Base-by-base conservation (phyloP, 306 rosid species). In the Canavalia ensiformis region DNA sequence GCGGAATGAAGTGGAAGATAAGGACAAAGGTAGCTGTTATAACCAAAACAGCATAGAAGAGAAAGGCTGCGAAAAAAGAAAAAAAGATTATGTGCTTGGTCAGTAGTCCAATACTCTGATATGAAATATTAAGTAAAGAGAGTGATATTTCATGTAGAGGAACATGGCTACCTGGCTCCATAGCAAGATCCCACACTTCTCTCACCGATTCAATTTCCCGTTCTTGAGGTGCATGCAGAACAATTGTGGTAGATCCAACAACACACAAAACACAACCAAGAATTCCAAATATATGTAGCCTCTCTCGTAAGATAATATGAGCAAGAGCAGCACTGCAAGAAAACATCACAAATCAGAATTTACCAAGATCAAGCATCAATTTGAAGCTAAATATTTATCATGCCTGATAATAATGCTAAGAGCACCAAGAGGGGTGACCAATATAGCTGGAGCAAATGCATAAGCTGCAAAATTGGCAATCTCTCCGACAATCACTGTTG, bases 371-470 rank as follows among this genome's bases (percentile, higher is more conserved):
- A 49, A 84, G 70, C 64, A 69, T 12, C 71, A 65, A 46, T 74
- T 62, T 52, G 78, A 39, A 65, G 63, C 51, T 77, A 49, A 71
- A 75, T 12, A 45, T 63, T 35, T 67, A 76, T 76, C 94, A 75
- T 93, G 84, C 99, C 99, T 96, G 90, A 96, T 96, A 87, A 96
- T 96, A 52, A 96, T 93, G 92, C 99, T 96, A 84, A 96, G 94
- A 82, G 99, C 99, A 70, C 99, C 99, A 83, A 96, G 98, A 68
- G 99, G 99, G 62, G 99, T 96, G 81, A 96, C 99, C 87, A 96
- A 88, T 76, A 96, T 88, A 70, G 99, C 99, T 33, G 99, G 99
- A 4, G 99, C 99, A 88, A 95, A 95, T 41, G 99, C 99, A 84
- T 95, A 95, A 60, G 99, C 99, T 1, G 98, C 99, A 85, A 95